Base-by-base conservation (phyloP, 257 asterid genomes). In the Nicotiana tomentosiformis region DNA sequence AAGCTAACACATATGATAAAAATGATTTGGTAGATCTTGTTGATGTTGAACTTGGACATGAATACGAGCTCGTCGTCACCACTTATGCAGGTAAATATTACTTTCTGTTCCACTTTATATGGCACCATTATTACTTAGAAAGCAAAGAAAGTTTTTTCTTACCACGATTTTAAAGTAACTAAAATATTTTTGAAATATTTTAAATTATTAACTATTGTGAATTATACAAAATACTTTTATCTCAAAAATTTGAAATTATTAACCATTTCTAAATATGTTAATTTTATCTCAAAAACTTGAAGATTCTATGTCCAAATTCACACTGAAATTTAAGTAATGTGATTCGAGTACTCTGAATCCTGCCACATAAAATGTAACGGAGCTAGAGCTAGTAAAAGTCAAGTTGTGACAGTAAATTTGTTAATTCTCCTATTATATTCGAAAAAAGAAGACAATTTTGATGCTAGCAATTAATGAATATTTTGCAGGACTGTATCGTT, bases 401-500 rank as follows among this genome's bases (percentile, higher is more conserved):
- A 39, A 46, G 60, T 46, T 12, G n/a, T 23, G 33, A 29, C n/a
- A 29, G 10, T 29, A 29, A 7, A 3, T 29, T 30, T 14, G 10
- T 30, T 12, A 12, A 17, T 16, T 33, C 1, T 32, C 1, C 1
- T 7, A 29, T n/a, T 58, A 6, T 17, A 3, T 58, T 58, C 5
- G 29, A 58, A 58, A 5, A 32, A 32, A 4, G 18, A 0, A 35
- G 7, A 39, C 16, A 7, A 37, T 10, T 66, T 3, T 37, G 17
- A 35, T 69, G 2, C 12, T 35, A 8, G 10, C 64, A 7, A 68
- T 68, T 35, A 6, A 67, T 30, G 39, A 37, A 0, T 10, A 1
- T 18, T 4, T 9, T 64, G 18, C 87, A 1, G 91, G 91, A 18
- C 53, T 88, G 64, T 86, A 87, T 74, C 89, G 91, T 3, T 88